phyloP scores from a whole-genome alignment of 2,329 filamentous ascomycete species.

The Penicillium sp. region DNA sequence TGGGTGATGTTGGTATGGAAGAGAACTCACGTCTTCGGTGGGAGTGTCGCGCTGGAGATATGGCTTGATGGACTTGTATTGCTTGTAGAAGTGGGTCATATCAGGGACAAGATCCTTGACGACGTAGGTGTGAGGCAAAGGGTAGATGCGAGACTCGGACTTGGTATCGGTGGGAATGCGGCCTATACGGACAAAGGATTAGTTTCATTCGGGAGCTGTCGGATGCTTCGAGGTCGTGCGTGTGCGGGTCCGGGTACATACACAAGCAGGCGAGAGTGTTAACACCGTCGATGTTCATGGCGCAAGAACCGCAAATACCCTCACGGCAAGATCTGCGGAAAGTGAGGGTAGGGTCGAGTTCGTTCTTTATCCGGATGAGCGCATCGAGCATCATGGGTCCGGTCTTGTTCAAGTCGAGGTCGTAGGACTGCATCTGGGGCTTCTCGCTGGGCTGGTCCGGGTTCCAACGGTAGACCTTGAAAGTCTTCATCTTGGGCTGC shows the following conservation, averaged over 20 bases:
- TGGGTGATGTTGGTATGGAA: slow-evolving; percentile 17
- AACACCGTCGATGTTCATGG: slow-evolving; percentile 99
- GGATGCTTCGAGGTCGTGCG: background rate
- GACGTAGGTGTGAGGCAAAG: slow-evolving; percentile 95
- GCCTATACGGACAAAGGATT: slow-evolving; percentile 55
- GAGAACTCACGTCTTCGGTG: slow-evolving; percentile 69
- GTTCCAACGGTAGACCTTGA: slow-evolving; percentile 99
- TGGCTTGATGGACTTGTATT: slow-evolving; percentile 99
- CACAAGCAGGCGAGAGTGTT: slow-evolving; percentile 97
- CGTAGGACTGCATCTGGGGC: slow-evolving; percentile 93
- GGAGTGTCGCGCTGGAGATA: slow-evolving; percentile 91
- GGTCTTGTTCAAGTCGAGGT: slow-evolving; percentile 96
- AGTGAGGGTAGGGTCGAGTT: slow-evolving; percentile 92
- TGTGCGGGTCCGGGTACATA: slow-evolving; percentile 53
- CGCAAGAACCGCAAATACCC: slow-evolving; percentile 97
- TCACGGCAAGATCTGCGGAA: slow-evolving; percentile 96
- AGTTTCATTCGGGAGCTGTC: slow-evolving; percentile 1
- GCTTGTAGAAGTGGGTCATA: slow-evolving; percentile 98
- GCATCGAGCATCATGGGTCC: slow-evolving; percentile 98
- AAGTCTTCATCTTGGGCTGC: slow-evolving; percentile 75
- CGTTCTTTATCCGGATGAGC: slow-evolving; percentile 97
- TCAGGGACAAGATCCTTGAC: slow-evolving; percentile 99
- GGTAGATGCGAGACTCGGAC: slow-evolving; percentile 91
- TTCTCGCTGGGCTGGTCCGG: slow-evolving; percentile 89
- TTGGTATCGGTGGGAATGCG: slow-evolving; percentile 82